phyloP scores from a whole-genome alignment of 345 rosid species.

The Nephelium lappaceum region DNA sequence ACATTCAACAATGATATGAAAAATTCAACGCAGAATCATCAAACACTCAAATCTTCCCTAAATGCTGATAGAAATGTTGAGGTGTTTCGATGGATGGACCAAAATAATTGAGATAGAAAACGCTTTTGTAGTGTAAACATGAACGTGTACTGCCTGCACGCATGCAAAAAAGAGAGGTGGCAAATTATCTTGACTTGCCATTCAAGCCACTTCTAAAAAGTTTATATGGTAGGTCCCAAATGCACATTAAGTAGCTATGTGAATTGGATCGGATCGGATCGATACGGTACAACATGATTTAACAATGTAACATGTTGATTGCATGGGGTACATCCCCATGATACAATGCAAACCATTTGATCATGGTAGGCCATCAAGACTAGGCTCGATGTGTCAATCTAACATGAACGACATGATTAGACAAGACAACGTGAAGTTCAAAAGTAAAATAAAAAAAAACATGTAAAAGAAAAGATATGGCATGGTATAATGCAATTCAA shows the following conservation, averaged over 20 bases:
- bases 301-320: not conserved
- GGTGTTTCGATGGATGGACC: not conserved
- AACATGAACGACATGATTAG: not conserved
- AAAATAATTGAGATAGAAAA: conserved; percentile 23
- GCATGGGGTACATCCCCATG: not conserved
- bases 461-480: not conserved
- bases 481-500: not conserved
- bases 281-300: not conserved
- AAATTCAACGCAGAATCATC: conserved; percentile 16
- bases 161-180: not conserved
- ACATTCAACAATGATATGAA: not conserved
- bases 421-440: not conserved
- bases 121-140: conserved; percentile 8
- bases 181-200: conserved; percentile 8
- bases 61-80: conserved; percentile 2
- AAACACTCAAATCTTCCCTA: conserved; percentile 17
- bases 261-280: not conserved
- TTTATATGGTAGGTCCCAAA: conserved; percentile 7
- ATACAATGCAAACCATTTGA: not conserved
- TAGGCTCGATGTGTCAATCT: not conserved
- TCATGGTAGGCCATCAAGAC: not conserved
- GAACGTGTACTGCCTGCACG: not conserved
- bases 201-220: not conserved
- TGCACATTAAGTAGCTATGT: not conserved
- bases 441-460: too few relatives aligned